Evolutionary conservation across 805 yeast genomes (phyloP).

Genomic region (Saturnispora bothae): DNA sequence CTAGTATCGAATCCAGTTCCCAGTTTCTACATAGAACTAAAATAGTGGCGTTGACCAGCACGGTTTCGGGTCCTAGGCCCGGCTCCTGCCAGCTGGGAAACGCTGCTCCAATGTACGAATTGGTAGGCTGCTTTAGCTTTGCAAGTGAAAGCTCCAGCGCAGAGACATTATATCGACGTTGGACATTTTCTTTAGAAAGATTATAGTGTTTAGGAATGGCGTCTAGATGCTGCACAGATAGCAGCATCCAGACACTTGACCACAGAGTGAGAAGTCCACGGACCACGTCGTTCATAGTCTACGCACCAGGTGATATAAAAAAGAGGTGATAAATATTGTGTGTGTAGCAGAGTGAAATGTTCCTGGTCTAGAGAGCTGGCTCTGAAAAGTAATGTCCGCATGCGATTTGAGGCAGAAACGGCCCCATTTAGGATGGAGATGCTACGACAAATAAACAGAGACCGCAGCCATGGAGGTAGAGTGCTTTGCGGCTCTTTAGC

Average conservation of each 20-base stretch:
- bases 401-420: too few species aligned
- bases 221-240: neutral
- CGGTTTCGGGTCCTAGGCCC: conserved; percentile 10
- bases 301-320: too few species aligned
- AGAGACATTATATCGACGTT: conserved; percentile 11
- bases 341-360: too few species aligned
- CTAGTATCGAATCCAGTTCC: conserved; percentile 65
- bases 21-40: conserved; percentile 80
- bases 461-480: too few species aligned
- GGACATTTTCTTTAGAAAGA: conserved; percentile 8
- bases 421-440: too few species aligned
- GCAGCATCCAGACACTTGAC: neutral
- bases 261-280: neutral
- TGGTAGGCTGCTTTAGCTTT: conserved; percentile 28
- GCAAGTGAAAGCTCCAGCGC: conserved; percentile 11
- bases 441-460: too few species aligned
- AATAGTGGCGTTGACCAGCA: conserved; percentile 73
- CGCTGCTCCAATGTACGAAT: conserved; percentile 27
- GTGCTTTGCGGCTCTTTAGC: too few species aligned
- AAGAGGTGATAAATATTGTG: too few species aligned
- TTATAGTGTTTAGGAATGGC: conserved; percentile 6
- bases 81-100: conserved; percentile 16
- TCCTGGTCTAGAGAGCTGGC: too few species aligned
- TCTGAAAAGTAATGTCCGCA: too few species aligned
- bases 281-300: too few species aligned